These are phyloP conservation scores for Neostapfia colusana DNA, from an alignment of 176 grass and related monocot species.

Conservation along the genomic window DNA sequence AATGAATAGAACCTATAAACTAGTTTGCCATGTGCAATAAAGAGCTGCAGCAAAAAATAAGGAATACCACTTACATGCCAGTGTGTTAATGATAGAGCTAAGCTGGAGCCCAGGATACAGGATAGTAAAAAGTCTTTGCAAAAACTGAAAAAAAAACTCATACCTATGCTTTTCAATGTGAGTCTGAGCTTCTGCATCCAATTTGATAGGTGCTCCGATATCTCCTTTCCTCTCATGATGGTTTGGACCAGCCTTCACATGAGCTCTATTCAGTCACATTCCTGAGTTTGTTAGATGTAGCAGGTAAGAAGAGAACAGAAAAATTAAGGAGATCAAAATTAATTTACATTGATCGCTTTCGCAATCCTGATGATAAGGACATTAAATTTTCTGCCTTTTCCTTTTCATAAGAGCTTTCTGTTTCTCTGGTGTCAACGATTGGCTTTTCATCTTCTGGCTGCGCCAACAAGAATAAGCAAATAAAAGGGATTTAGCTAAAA, in stretches of 20 bases:
- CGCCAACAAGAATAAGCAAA: constrained; percentile 25
- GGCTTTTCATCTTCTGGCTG: constrained; percentile 59
- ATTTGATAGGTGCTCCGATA: constrained; percentile 54
- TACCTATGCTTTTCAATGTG: constrained; percentile 91
- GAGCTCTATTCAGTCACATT: constrained; percentile 45
- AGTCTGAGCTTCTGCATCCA: constrained; percentile 76
- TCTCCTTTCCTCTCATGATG: constrained; percentile 47
- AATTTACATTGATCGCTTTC: constrained; percentile 67
- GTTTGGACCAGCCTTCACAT: constrained; percentile 41
- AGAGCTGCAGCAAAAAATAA: background rate
- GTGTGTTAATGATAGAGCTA: background rate
- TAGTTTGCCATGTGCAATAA: background rate
- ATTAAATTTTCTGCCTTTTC: constrained; percentile 48
- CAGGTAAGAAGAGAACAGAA: background rate
- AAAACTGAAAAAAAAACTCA: background rate
- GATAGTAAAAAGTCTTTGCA: background rate
- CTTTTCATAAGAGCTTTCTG: constrained; percentile 43
- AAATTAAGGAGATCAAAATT: constrained; percentile 17
- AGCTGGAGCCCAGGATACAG: background rate
- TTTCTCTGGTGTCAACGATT: constrained; percentile 51
- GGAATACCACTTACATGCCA: too few species aligned
- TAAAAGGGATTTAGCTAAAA: background rate
- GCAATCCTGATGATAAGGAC: constrained; percentile 59
- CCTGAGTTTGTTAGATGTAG: background rate
- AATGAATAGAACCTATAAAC: background rate